A percentile compares a stretch with the other conserved stretches of the same genome.
phyloP scores from a whole-genome alignment of 257 asterid genomes.

The Voacanga thouarsii region DNA sequence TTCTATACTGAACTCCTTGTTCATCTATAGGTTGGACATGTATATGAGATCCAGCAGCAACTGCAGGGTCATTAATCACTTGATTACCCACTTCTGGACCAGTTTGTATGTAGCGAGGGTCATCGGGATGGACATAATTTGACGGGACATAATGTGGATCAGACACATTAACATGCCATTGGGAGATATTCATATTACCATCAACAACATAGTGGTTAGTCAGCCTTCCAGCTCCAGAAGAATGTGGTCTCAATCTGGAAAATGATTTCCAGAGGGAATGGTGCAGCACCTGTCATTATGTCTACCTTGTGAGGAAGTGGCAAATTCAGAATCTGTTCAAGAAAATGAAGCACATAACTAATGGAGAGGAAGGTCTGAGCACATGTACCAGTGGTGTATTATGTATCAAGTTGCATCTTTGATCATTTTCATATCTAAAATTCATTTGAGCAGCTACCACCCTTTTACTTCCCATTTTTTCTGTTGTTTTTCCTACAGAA shows the following conservation, averaged over 20 bases:
- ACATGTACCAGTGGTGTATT: too few relatives aligned
- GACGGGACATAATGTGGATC: slow-evolving; percentile 55
- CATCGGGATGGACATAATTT: slow-evolving; percentile 64
- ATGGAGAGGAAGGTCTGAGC: too few relatives aligned
- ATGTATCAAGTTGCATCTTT: too few relatives aligned
- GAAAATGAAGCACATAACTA: too few relatives aligned
- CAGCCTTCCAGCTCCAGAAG: slow-evolving; percentile 55
- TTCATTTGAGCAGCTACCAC: too few relatives aligned
- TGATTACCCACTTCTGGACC: slow-evolving; percentile 57
- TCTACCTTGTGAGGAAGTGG: too few relatives aligned
- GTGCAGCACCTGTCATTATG: too few relatives aligned
- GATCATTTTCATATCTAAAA: too few relatives aligned
- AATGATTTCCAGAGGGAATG: too few relatives aligned
- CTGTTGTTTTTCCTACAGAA: too few relatives aligned
- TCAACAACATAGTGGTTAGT: slow-evolving; percentile 52
- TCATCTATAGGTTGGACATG: slow-evolving; percentile 61
- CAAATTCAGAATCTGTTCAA: too few relatives aligned
- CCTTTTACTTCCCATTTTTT: too few relatives aligned
- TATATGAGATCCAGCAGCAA: slow-evolving; percentile 50
- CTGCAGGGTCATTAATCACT: slow-evolving; percentile 60
- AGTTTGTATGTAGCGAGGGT: slow-evolving; percentile 48
- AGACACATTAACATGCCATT: slow-evolving; percentile 49
- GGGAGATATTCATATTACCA: slow-evolving; percentile 45
- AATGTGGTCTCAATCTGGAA: slow-evolving; percentile 45
- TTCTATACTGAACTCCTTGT: slow-evolving; percentile 55